phyloP scores from a whole-genome alignment of 2,329 filamentous ascomycete species.

The Aspergillus luchuensis region DNA sequence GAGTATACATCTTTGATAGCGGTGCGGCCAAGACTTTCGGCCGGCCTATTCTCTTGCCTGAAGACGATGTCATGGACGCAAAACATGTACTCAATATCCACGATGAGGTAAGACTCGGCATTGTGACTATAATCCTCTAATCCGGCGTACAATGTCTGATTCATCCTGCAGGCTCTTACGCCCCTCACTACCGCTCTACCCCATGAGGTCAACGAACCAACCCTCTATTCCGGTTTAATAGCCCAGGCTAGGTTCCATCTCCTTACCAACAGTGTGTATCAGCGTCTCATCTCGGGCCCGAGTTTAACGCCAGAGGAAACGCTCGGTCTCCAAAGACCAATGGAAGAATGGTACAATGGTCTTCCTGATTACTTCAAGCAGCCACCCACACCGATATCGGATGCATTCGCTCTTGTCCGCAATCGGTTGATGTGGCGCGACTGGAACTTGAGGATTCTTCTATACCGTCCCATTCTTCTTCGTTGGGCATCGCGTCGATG shows the following conservation, averaged over 20 bases:
- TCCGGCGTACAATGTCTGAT: neutral
- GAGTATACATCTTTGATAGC: conserved; percentile 50
- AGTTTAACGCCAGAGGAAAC: conserved; percentile 46
- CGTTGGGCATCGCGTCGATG: conserved; percentile 43
- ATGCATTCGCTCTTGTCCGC: conserved; percentile 42
- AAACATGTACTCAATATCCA: conserved; percentile 49
- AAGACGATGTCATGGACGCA: conserved; percentile 48
- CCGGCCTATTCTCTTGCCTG: conserved; percentile 50
- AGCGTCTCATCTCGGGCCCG: conserved; percentile 48
- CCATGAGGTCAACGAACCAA: conserved; percentile 40
- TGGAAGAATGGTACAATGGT: conserved; percentile 46
- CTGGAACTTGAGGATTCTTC: conserved; percentile 48
- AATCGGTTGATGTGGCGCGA: conserved; percentile 47
- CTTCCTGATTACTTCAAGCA: conserved; percentile 47
- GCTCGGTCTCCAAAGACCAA: conserved; percentile 42
- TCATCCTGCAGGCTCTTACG: conserved; percentile 34
- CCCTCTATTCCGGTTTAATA: conserved; percentile 47
- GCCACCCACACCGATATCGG: conserved; percentile 35
- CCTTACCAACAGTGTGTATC: conserved; percentile 48
- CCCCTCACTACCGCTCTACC: conserved; percentile 41
- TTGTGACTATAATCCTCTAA: neutral
- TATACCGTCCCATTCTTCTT: conserved; percentile 47
- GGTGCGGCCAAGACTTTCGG: conserved; percentile 56
- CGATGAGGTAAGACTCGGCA: conserved; percentile 34
- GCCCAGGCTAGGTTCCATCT: conserved; percentile 48